These are phyloP conservation scores for Discostella stelligeroides DNA, from an alignment of 108 stramenopile genomes.

Conservation along the genomic window DNA sequence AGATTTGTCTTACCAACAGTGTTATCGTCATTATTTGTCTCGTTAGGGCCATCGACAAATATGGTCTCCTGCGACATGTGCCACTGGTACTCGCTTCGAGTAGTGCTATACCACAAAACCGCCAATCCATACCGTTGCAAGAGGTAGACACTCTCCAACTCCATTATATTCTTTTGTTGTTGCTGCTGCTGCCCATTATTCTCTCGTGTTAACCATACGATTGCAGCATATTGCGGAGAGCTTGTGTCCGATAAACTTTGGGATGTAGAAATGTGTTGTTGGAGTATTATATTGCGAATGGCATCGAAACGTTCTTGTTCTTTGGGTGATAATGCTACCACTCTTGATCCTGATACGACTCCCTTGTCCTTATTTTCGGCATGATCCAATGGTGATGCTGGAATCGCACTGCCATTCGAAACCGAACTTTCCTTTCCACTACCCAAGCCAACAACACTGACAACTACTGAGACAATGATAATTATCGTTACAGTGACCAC, in stretches of 20 bases:
- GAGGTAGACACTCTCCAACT: constrained; percentile 28
- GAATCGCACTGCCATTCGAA: too few species aligned
- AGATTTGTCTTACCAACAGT: constrained; percentile 6
- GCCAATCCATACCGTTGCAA: constrained; percentile 45
- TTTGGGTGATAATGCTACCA: neutral
- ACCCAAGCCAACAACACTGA: neutral
- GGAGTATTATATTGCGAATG: constrained; percentile 16
- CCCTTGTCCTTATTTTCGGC: too few species aligned
- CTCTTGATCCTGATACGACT: too few species aligned
- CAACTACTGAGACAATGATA: neutral
- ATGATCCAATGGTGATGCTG: neutral
- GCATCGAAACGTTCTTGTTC: constrained; percentile 28
- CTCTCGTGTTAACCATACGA: constrained; percentile 42
- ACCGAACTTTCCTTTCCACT: too few species aligned
- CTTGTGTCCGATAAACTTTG: constrained; percentile 22
- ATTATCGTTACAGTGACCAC: constrained; percentile 3
- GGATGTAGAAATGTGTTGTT: constrained; percentile 12
- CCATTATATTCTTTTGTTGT: too few species aligned
- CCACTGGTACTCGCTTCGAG: constrained; percentile 36
- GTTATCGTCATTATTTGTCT: too few species aligned
- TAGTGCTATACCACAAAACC: constrained; percentile 40
- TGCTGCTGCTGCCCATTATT: constrained; percentile 42
- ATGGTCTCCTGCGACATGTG: constrained; percentile 28
- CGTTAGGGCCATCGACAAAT: too few species aligned
- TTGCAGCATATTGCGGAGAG: constrained; percentile 44